Percentiles rank a stretch among this genome's conserved stretches.
These are phyloP conservation scores for Phytophthora melonis DNA, from an alignment of 352 stramenopile genomes.

Conservation along the genomic window DNA sequence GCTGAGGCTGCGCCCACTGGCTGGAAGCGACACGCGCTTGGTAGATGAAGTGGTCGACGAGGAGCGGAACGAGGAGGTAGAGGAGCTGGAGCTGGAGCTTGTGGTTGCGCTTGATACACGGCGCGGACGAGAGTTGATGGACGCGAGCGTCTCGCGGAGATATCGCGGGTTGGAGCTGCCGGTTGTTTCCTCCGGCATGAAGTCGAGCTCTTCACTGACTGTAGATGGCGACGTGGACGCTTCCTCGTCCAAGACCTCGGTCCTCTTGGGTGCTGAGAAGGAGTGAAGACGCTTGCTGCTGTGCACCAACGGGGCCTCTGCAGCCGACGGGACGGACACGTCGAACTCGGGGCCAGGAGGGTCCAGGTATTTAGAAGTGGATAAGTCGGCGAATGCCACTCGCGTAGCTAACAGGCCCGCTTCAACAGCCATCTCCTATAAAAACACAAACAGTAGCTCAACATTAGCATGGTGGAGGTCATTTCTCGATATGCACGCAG, in stretches of 20 bases:
- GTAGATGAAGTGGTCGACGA: slow-evolving; percentile 26
- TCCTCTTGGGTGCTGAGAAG: slow-evolving; percentile 54
- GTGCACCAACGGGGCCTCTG: slow-evolving; percentile 22
- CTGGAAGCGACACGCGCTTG: slow-evolving; percentile 38
- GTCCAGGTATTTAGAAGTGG: slow-evolving; percentile 21
- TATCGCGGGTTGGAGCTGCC: slow-evolving; percentile 51
- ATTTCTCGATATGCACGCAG: neutral
- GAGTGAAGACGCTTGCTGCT: slow-evolving; percentile 49
- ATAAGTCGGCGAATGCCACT: slow-evolving; percentile 34
- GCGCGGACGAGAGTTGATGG: slow-evolving; percentile 59
- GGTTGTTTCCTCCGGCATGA: slow-evolving; percentile 36
- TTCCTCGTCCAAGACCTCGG: slow-evolving; percentile 38
- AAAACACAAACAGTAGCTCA: neutral
- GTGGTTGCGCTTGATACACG: slow-evolving; percentile 19
- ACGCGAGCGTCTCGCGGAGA: slow-evolving; percentile 60
- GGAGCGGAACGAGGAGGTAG: slow-evolving; percentile 21
- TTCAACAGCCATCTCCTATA: slow-evolving; percentile 23
- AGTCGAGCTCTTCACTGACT: slow-evolving; percentile 51
- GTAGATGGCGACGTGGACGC: slow-evolving; percentile 46
- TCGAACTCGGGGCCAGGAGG: slow-evolving; percentile 23
- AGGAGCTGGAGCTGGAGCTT: neutral
- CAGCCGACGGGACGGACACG: slow-evolving; percentile 6
- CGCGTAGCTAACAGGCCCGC: slow-evolving; percentile 14
- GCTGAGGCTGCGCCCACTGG: slow-evolving; percentile 28
- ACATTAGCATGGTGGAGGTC: neutral